Conservation (phyloP, 2,329 filamentous ascomycete genomes). For the Plectosphaerella plurivora region DNA sequence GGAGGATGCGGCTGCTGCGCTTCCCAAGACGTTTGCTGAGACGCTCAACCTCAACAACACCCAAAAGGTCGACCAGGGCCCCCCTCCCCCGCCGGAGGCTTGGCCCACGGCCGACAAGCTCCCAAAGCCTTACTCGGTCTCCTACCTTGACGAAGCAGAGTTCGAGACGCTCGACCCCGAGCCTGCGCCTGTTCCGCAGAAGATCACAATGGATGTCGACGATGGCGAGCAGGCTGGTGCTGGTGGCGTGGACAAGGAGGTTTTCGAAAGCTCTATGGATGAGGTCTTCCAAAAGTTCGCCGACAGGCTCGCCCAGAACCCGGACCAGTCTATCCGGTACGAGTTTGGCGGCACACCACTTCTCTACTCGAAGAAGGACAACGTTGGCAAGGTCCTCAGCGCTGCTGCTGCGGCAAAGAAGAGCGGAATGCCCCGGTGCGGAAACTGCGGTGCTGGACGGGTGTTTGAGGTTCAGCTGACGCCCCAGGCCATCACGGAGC, state of each 20-base stretch:
- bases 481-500: conserved; percentile 82
- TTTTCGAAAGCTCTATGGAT: conserved; percentile 72
- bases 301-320: conserved; percentile 72
- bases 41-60: conserved; percentile 69
- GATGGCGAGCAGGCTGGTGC: conserved; percentile 24
- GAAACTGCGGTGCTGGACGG: conserved; percentile 67
- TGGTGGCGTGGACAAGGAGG: conserved; percentile 57
- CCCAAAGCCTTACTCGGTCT: conserved; percentile 67
- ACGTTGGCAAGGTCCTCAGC: conserved; percentile 62
- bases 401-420: conserved; percentile 17
- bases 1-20: conserved; percentile 22
- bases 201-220: conserved; percentile 45
- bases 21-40: conserved; percentile 65
- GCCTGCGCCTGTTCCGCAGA: conserved; percentile 45
- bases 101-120: conserved; percentile 69
- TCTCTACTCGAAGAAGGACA: conserved; percentile 75
- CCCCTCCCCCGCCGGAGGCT: conserved; percentile 51
- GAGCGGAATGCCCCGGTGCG: conserved; percentile 66
- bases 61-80: conserved; percentile 23
- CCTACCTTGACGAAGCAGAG: conserved; percentile 82
- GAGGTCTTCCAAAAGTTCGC: conserved; percentile 77
- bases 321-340: conserved; percentile 77
- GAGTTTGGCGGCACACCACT: conserved; percentile 71
- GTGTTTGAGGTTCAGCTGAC: conserved; percentile 91
- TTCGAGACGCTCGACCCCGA: conserved; percentile 76